These are phyloP conservation scores for Penicillium cataractarum DNA, from an alignment of 495 filamentous ascomycete species.

Conservation along the genomic window DNA sequence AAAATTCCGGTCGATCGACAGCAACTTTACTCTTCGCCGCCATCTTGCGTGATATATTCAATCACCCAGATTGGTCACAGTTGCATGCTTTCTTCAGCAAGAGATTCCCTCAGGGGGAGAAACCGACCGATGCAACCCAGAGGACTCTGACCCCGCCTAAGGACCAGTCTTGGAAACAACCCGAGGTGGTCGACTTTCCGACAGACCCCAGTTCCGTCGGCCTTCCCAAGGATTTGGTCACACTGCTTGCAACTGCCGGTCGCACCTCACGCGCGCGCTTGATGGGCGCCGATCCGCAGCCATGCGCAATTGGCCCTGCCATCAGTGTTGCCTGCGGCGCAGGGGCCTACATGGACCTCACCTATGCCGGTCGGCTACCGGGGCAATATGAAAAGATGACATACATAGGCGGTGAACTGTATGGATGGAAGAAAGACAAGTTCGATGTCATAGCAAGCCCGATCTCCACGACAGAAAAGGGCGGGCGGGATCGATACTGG, in stretches of 20 bases:
- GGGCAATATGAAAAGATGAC: neutral
- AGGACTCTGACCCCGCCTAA: neutral
- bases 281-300: conserved; percentile 6
- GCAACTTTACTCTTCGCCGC: neutral
- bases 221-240: conserved; percentile 2
- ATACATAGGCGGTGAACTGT: neutral
- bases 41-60: conserved; percentile 6
- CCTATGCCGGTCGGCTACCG: conserved; percentile 1
- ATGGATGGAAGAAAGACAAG: neutral
- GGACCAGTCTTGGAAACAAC: neutral
- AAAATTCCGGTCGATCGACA: neutral
- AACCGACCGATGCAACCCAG: neutral
- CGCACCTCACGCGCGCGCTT: neutral
- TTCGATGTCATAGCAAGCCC: neutral
- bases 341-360: conserved; percentile 7
- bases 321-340: conserved; percentile 4
- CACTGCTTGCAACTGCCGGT: conserved; percentile 1
- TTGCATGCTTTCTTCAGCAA: conserved; percentile 6
- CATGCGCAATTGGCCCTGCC: conserved; percentile 4
- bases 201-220: conserved; percentile 7
- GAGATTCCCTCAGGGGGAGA: neutral
- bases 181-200: neutral
- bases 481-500: conserved; percentile 6
- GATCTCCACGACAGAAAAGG: neutral
- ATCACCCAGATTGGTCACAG: conserved; percentile 9